These are phyloP conservation scores for Alternaria brassicicola DNA, from an alignment of 2,329 filamentous ascomycete species.

Conservation along the genomic window DNA sequence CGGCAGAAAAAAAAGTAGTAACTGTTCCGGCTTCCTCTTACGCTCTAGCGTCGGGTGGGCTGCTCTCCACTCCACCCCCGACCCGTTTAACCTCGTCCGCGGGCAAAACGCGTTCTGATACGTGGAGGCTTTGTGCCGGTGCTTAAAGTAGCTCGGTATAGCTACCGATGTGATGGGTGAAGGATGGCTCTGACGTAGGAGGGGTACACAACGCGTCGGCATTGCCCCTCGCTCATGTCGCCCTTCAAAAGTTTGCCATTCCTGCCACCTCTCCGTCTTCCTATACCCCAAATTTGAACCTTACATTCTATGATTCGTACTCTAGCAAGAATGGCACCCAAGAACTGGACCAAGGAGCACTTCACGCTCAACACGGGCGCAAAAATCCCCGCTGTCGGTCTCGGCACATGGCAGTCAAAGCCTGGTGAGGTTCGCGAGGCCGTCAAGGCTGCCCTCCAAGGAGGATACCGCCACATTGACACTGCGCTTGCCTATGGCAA, in stretches of 20 bases:
- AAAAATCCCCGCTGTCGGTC: constrained; percentile 76
- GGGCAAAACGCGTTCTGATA: constrained; percentile 13
- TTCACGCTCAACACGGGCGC: constrained; percentile 62
- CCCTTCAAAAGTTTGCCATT: constrained; percentile 10
- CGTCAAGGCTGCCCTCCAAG: constrained; percentile 70
- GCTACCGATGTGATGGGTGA: constrained; percentile 1
- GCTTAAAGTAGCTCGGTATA: constrained; percentile 8
- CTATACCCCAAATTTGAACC: constrained; percentile 11
- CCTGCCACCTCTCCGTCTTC: constrained; percentile 7
- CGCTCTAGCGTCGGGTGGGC: constrained; percentile 8
- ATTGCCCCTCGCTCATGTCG: constrained; percentile 5
- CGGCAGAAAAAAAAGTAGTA: constrained; percentile 1
- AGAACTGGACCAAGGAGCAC: constrained; percentile 48
- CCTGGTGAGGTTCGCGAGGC: constrained; percentile 72
- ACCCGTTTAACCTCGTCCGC: constrained; percentile 11
- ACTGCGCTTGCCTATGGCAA: constrained; percentile 81
- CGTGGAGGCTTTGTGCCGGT: constrained; percentile 15
- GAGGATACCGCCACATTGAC: constrained; percentile 78
- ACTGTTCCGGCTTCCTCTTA: constrained; percentile 17
- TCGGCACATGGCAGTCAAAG: constrained; percentile 80
- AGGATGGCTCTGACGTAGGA: constrained; percentile 16
- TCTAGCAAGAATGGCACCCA: constrained; percentile 39
- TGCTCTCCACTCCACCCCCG: constrained; percentile 2
- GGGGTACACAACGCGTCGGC: constrained; percentile 13
- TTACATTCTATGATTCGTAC: constrained; percentile 31